Base-by-base conservation (phyloP, 805 yeast genomes). In the Torulaspora indica region DNA sequence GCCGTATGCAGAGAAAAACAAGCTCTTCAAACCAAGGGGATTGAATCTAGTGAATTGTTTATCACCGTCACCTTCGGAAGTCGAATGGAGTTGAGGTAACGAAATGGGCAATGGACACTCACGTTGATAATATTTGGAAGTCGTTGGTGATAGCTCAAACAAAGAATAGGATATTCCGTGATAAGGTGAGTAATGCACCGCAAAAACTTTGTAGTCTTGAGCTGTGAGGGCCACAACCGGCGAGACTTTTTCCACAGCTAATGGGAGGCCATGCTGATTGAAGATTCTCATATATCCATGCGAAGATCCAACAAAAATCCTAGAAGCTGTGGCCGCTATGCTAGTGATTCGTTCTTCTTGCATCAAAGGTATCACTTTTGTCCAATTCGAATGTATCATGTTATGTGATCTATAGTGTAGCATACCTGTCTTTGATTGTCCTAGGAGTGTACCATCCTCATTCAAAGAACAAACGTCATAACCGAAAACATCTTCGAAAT, bases 1-100 rank as follows among this genome's bases (percentile, higher is more conserved):
- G 15, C 95, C 95, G 56, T 77, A 82, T 35, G 82, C 81, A 34
- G 87, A 83, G 70, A 91, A 93, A 58, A 93, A 89, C n/a, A 86
- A 61, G 2, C 90, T 82, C 50, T 77, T 78, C 12, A 63, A 50
- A 25, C 52, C 84, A 63, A 50, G 34, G 17, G 68, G 63, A 39
- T 51, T 63, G 48, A 40, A 60, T 40, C 20, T 40, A 2, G 52
- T 38, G 38, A 59, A 63, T 10, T 54, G 48, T 6, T 49, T 49
- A 68, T 55, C 45, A 70, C 66, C 55, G 68, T 74, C 57, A 50
- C 53, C 57, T 5, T 49, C 47, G 3, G 48, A 47, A 3, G 54
- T 59, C 1, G 51, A 38, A 17, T 38, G 31, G 3, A 35, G 34
- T 20, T 54, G 55, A 3, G 61, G 66, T 13, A 63, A 37, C 3